Percentiles rank a stretch among this genome's conserved stretches.
phyloP scores from a whole-genome alignment of 2,329 filamentous ascomycete species.

The Mariannaea elegans region DNA sequence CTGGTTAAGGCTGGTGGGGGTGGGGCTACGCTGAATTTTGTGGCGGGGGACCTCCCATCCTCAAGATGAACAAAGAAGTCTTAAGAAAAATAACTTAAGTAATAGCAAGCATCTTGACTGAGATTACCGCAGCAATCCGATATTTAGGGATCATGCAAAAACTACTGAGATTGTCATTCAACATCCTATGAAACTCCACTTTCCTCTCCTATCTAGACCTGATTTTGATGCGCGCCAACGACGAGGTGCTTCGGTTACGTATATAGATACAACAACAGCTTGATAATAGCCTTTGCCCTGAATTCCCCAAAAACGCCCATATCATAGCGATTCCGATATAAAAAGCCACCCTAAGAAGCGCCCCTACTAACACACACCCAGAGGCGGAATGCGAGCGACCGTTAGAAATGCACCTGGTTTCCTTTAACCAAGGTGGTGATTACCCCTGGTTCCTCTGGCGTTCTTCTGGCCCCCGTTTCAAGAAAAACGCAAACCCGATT shows the following conservation, averaged over 20 bases:
- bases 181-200: background rate
- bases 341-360: conserved; percentile 17
- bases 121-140: background rate
- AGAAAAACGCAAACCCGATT: conserved; percentile 14
- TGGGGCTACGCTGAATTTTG: conserved; percentile 27
- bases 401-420: conserved; percentile 12
- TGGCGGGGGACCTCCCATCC: no score
- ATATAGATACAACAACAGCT: conserved; percentile 13
- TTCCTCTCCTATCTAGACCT: background rate
- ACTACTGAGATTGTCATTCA: conserved; percentile 5
- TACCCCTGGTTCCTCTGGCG: background rate
- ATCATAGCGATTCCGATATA: conserved; percentile 1
- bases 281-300: conserved; percentile 5
- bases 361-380: conserved; percentile 1
- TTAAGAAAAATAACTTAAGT: no score
- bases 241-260: conserved; percentile 15
- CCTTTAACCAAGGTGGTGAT: background rate
- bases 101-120: conserved; percentile 12
- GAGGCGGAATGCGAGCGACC: conserved; percentile 13
- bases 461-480: background rate
- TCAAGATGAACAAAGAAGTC: conserved; percentile 5
- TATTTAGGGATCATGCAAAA: background rate
- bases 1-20: conserved; percentile 29
- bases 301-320: conserved; percentile 19
- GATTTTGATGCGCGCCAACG: conserved; percentile 15